Conservation (phyloP, 2,329 filamentous ascomycete genomes). For the Colletotrichum sp. region DNA sequence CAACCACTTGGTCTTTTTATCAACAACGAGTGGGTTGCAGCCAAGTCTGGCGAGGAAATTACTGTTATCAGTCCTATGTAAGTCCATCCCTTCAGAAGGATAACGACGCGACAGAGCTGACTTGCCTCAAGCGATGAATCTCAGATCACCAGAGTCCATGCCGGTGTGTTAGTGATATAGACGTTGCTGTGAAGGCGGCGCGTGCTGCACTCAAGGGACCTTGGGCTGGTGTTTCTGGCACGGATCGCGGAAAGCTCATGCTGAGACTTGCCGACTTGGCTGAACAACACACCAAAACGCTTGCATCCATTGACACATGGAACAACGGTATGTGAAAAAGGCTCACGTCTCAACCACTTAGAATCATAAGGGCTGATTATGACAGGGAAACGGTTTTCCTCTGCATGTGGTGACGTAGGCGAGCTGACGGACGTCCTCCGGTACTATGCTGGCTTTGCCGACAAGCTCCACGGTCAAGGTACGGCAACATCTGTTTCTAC, state of each 20-base stretch:
- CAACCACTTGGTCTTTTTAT: background rate
- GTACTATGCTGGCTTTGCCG: background rate
- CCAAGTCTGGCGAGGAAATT: background rate
- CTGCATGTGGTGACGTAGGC: background rate
- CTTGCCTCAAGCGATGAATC: background rate
- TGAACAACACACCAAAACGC: background rate
- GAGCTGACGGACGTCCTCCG: background rate
- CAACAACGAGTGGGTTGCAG: background rate
- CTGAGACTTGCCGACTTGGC: background rate
- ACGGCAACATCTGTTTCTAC: background rate
- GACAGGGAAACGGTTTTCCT: background rate
- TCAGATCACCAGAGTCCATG: background rate
- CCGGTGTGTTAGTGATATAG: background rate
- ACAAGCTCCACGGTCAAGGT: background rate
- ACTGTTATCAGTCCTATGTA: background rate
- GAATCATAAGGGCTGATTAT: fast-evolving
- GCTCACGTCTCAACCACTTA: background rate
- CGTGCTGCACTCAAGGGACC: background rate
- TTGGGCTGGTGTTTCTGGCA: background rate
- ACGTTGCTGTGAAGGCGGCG: background rate
- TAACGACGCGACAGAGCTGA: background rate
- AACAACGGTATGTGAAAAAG: background rate
- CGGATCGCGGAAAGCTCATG: background rate
- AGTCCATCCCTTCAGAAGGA: background rate
- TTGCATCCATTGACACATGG: background rate